Base-by-base conservation (phyloP, 768 basidiomycete species). In the Kwoniella sp. region DNA sequence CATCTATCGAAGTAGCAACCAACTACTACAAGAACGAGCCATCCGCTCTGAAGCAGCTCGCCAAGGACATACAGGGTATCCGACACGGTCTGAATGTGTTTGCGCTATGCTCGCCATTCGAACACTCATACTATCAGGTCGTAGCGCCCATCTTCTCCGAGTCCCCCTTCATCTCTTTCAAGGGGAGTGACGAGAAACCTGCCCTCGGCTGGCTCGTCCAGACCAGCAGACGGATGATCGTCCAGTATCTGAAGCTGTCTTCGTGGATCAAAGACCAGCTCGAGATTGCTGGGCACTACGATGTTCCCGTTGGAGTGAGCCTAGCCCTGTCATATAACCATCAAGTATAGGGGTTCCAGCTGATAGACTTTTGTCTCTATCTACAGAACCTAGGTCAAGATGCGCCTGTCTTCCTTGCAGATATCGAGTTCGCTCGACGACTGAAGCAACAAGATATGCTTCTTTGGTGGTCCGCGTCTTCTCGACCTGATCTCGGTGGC, bases 391-490 rank as follows among this genome's bases (percentile, higher is more conserved):
- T 97, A 41, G 92, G 93, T 47, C 88, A 90, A 3, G 96, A 99
- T 73, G 88, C 91, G 50, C 89, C 92, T 0, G 83, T 97, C n/a
- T 85, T 89, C 71, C 83, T 95, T 54, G 87, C 93, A 0, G 96
- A 99, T 71, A 84, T 99, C 69, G 89, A 87, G 69, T 96, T 97
- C 72, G 91, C 96, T 1, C 88, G 95, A 5, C 87, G 91, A 47
- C 82, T 98, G 58, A 83, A 89, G 30, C 87, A 89, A 53, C 92
- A 97, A 68, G 96, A 98, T 73, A 87, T 91, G 74, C 84, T 97
- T 2, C 83, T 99, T 2, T 99, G 96, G 96, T 99, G 96, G 96
- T 95, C 96, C 9, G 85, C 89, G 1, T 87, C 89, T 2, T 87
- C 91, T 30, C 86, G 86, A 22, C 94, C 96, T 2, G 96, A 99